Conservation (phyloP, 169 alveolate species). For the Cryptosporidium meleagridis region DNA sequence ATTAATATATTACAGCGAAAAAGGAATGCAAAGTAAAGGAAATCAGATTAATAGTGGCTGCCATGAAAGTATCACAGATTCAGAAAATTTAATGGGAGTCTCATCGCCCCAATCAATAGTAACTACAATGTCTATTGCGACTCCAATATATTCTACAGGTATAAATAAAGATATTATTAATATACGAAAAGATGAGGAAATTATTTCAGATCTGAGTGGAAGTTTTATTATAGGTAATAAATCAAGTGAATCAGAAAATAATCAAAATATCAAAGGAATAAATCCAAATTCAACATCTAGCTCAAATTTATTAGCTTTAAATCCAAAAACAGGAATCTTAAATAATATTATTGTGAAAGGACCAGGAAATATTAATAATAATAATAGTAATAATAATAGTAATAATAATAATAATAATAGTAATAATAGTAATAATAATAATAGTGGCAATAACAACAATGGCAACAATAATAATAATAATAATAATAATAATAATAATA, state of each 20-base stretch:
- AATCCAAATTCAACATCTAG: not conserved
- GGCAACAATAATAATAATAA: not conserved
- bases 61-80: not conserved
- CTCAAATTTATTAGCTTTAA: not conserved
- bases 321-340: not conserved
- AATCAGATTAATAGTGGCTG: not conserved
- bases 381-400: not conserved
- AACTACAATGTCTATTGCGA: constrained; percentile 22
- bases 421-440: not conserved
- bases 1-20: not conserved
- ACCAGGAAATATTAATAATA: not conserved
- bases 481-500: not conserved
- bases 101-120: constrained; percentile 53
- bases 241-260: constrained; percentile 9
- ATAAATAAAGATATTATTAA: constrained; percentile 1
- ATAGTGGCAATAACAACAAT: not conserved
- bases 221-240: not conserved
- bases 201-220: constrained; percentile 8
- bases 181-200: constrained; percentile 46
- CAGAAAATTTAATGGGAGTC: constrained; percentile 10
- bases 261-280: not conserved
- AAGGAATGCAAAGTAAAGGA: not conserved
- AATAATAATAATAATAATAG: not conserved
- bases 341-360: constrained; percentile 19
- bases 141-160: constrained; percentile 41